Conservation (phyloP, 495 filamentous ascomycete species). For the Talaromyces stipitatus region DNA sequence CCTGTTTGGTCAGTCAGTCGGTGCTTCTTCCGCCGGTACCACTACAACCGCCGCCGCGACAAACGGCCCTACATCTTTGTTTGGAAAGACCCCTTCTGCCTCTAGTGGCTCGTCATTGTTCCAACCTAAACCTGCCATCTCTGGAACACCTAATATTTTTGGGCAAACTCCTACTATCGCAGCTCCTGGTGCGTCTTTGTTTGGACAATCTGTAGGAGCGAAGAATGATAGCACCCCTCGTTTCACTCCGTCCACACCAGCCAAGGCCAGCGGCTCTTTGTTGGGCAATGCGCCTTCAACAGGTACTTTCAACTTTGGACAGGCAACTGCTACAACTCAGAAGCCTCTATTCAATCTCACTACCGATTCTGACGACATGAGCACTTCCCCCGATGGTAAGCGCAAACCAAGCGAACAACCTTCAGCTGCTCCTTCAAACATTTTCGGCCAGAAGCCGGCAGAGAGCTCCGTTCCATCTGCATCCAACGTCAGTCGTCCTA, state of each 20-base stretch:
- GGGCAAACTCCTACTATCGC: background rate
- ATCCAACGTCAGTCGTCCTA: background rate
- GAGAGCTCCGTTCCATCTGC: conserved; percentile 10
- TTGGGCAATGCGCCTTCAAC: background rate
- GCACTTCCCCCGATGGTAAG: conserved; percentile 35
- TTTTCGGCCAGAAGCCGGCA: conserved; percentile 14
- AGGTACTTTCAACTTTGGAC: background rate
- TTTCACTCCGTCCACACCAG: background rate
- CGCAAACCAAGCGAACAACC: conserved; percentile 10
- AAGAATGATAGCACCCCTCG: background rate
- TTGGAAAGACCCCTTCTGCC: background rate
- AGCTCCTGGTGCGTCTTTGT: background rate
- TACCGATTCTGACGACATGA: conserved; percentile 28
- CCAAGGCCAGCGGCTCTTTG: background rate
- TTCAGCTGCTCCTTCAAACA: conserved; percentile 6
- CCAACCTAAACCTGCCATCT: background rate
- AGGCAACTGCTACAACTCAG: background rate
- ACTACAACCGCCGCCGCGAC: background rate
- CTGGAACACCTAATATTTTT: background rate
- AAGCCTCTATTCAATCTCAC: conserved; percentile 1
- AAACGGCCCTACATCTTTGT: background rate
- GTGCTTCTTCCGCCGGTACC: background rate
- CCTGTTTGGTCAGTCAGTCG: conserved; percentile 16
- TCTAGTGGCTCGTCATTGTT: background rate
- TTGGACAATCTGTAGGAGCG: background rate